These are phyloP conservation scores for Tricholomella constricta DNA, from an alignment of 768 basidiomycete genomes.

Conservation along the genomic window DNA sequence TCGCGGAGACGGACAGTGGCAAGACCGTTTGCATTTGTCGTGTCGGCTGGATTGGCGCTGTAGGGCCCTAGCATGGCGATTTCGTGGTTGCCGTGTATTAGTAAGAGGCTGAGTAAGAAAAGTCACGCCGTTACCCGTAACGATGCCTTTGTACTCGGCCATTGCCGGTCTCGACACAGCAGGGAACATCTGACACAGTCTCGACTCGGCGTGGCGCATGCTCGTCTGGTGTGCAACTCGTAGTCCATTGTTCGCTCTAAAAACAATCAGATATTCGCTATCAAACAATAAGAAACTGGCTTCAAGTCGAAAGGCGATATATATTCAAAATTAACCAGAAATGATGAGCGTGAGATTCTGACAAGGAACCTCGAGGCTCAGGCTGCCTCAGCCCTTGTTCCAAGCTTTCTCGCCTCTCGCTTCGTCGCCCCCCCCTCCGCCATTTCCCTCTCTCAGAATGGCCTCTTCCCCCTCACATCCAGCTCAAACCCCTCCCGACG, in stretches of 20 bases:
- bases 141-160: slow-evolving; percentile 15
- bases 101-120: slow-evolving; percentile 49
- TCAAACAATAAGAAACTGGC: too few relatives aligned
- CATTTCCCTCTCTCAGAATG: slow-evolving; percentile 4
- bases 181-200: too few relatives aligned
- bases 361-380: slow-evolving; percentile 8
- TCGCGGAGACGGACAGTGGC: slow-evolving; percentile 64
- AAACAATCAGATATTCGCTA: too few relatives aligned
- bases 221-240: too few relatives aligned
- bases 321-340: too few relatives aligned
- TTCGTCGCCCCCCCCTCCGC: slow-evolving; percentile 7
- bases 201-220: too few relatives aligned
- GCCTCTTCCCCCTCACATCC: slow-evolving; percentile 12
- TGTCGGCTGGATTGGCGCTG: slow-evolving; percentile 9
- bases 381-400: slow-evolving; percentile 1
- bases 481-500: slow-evolving; percentile 9
- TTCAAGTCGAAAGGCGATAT: too few relatives aligned
- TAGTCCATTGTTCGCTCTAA: too few relatives aligned
- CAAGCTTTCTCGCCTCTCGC: slow-evolving; percentile 10
- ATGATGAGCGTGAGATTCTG: slow-evolving; percentile 14
- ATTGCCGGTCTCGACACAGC: slow-evolving; percentile 9
- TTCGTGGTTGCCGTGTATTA: slow-evolving; percentile 39
- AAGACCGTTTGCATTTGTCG: slow-evolving; percentile 17
- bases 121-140: slow-evolving; percentile 13
- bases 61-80: slow-evolving; percentile 43